These are phyloP conservation scores for Ustilago hordei DNA, from an alignment of 1,284 basidiomycete genomes.

Conservation along the genomic window DNA sequence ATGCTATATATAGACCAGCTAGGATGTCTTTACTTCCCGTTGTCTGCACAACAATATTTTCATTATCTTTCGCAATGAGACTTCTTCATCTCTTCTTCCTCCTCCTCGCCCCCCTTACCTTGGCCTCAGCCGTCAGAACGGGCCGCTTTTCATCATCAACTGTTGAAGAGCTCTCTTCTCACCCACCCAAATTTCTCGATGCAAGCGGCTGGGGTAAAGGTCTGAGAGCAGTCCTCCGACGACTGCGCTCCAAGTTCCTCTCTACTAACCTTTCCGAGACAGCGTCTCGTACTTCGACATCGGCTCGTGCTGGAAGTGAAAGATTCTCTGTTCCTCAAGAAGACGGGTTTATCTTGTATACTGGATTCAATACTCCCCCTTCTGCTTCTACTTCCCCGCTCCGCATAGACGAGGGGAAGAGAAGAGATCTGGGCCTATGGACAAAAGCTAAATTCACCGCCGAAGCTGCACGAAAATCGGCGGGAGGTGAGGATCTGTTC, in stretches of 20 bases:
- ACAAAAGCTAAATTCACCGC: background rate
- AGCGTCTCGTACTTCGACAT: background rate
- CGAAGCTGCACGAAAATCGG: background rate
- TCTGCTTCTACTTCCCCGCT: background rate
- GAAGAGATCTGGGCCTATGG: background rate
- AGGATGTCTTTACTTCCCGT: too few species aligned
- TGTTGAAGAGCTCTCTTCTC: background rate
- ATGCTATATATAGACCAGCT: too few species aligned
- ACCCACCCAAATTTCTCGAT: background rate
- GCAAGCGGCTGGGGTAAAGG: background rate
- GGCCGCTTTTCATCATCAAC: too few species aligned
- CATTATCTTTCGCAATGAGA: too few species aligned
- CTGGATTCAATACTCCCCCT: background rate
- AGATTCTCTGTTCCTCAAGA: background rate
- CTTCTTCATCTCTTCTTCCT: too few species aligned
- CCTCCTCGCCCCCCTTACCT: too few species aligned
- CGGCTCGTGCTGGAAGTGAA: background rate
- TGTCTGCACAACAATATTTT: too few species aligned
- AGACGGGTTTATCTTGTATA: background rate
- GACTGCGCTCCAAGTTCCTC: background rate
- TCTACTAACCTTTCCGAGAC: background rate
- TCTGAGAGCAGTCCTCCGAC: constrained; percentile 4
- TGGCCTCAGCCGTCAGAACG: too few species aligned
- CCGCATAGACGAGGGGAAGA: background rate
- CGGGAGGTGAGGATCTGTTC: background rate